Evolutionary conservation across 192 early-diverging fungal genomes (phyloP), one percentile per base, ranked within the genome.

Genomic region (Backusella parvicylindrica): DNA sequence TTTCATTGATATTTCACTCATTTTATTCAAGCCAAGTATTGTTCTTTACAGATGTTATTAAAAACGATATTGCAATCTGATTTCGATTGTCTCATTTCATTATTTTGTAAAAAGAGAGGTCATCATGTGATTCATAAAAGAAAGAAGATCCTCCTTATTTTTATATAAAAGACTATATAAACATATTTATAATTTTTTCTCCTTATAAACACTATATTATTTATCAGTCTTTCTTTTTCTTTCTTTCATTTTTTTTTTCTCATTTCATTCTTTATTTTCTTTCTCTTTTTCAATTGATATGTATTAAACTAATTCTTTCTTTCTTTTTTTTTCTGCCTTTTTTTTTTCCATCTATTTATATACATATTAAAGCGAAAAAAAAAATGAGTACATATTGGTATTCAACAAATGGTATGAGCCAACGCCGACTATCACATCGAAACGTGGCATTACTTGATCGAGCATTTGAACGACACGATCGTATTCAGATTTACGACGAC

Each of bases 361-460:
- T 12, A 8, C 53, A 56, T 26, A 56, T n/a, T 11, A 3, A 56
- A 56, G 53, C 8, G 23, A 56, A 56, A 23, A 56, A 23, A 56
- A 56, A 23, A 56, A 74, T 65, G 73, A 37, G 32, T 47, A 40
- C 50, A 23, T 79, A 79, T 60, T 79, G 78, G 78, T 79, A 79
- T 56, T 79, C 78, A 8, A 79, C 73, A 30, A 50, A 79, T 21
- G 78, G 78, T n/a, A 30, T 72, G 26, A 63, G 64, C 31, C 43
- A 68, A 43, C 40, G 49, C n/a, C 23, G 78, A 30, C 36, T 79
- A 70, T 49, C 73, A 2, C 31, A 70, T 66, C 73, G 69, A 1
- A 74, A 79, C 70, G 33, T 79, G 26, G 16, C 78, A 13, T 53
- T 35, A 33, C 49, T 79, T 47, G 78, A 79, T 71, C 35, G 70